A percentile compares a stretch with the other conserved stretches of the same genome.
Conservation (phyloP, 192 early-diverging fungal genomes). For the Dissophora ornata region DNA sequence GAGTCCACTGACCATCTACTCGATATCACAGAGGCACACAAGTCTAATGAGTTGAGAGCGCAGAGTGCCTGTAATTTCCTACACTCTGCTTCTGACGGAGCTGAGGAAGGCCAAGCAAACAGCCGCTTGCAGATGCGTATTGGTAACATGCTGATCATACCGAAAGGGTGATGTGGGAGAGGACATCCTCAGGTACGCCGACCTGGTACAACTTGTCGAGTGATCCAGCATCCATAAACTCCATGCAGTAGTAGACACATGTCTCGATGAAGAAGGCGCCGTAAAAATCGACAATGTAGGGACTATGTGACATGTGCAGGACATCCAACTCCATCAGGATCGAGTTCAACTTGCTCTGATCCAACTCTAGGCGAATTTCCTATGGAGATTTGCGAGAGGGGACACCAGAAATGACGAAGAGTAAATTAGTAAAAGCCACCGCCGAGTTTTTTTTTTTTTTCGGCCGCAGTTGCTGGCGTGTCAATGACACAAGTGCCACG, state of each 20-base stretch:
- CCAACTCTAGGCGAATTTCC: slow-evolving; percentile 94
- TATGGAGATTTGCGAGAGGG: slow-evolving; percentile 31
- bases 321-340: slow-evolving; percentile 98
- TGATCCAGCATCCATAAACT: slow-evolving; percentile 98
- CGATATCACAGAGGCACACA: background rate
- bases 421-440: slow-evolving; percentile 3
- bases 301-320: slow-evolving; percentile 85
- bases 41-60: slow-evolving; percentile 5
- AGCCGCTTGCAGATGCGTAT: too few species aligned
- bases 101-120: too few species aligned
- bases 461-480: too few species aligned
- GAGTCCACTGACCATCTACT: slow-evolving; percentile 83
- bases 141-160: too few species aligned
- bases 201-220: slow-evolving; percentile 84
- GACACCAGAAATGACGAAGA: background rate
- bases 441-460: too few species aligned
- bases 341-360: slow-evolving; percentile 87
- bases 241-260: slow-evolving; percentile 98
- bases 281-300: slow-evolving; percentile 98
- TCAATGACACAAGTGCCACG: too few species aligned
- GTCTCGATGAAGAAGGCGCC: slow-evolving; percentile 96
- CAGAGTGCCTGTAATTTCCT: background rate
- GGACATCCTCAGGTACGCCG: slow-evolving; percentile 84
- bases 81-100: too few species aligned
- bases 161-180: slow-evolving; percentile 79